Base-by-base conservation (phyloP, 1,139 yeast genomes). In the Suhomyces kunorum region DNA sequence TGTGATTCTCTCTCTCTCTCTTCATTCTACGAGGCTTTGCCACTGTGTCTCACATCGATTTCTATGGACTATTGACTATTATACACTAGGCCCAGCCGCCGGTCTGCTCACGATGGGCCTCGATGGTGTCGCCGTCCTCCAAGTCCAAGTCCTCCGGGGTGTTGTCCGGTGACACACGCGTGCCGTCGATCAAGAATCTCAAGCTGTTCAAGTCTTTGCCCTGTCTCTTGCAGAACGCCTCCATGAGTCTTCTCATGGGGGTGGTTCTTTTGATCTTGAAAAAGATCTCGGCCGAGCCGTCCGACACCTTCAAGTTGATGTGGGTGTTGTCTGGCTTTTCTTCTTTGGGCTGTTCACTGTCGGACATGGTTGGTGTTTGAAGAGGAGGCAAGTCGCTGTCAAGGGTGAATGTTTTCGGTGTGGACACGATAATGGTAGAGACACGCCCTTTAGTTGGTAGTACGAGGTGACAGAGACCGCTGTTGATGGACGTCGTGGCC, bases 201-300 rank as follows among this genome's bases (percentile, higher is more conserved):
- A 94, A 74, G 33, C 92, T 81, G 55, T 78, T 80, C 62, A 84
- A 70, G 50, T 85, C 82, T 63, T 90, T 92, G 37, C 98, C 98
- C 61, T 92, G 96, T 72, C 98, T 86, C 70, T 90, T 90, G 64
- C 98, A 94, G 64, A 90, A 94, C 6, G 98, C 96, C 59, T 92
- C 98, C 90, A 94, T 92, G 54, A 94, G 81, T 71, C 96, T 87
- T 66, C 81, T 87, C 75, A 94, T 76, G 33, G 94, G 96, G 5
- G 98, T 94, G 40, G 90, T 78, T 65, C 88, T 80, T 71, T 90
- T 90, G 66, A 94, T 90, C 67, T 92, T 90, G 81, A 94, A 94
- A 66, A 85, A 90, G 50, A 94, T 92, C 65, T 94, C 98, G 26
- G 95, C 86, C 39, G 83, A 76, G 35, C 95, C 95, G 63, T 92